Base-by-base conservation (phyloP, 768 basidiomycete genomes). In the Rhodotorula paludigena region DNA sequence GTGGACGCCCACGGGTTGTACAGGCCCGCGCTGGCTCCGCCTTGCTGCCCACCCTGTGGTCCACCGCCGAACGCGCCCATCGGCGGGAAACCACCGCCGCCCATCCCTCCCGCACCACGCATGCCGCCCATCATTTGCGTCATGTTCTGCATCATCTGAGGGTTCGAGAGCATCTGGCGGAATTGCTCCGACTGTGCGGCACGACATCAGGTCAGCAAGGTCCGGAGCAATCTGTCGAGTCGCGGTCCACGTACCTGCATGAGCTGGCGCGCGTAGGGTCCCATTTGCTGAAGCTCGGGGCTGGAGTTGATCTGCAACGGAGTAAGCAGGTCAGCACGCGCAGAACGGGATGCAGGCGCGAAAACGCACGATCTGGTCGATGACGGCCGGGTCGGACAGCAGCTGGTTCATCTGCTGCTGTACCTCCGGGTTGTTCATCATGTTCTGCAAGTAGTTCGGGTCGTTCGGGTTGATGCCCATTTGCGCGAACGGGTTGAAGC, bases 401-500 rank as follows among this genome's bases (percentile, higher is more conserved):
- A 92, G 83, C 21, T 81, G 76, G 14, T 87, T 85, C 89, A 99
- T 94, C 78, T 92, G 89, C 69, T 89, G 85, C 47, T 92, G 78
- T 73, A 93, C 92, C 69, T 89, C 83, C 2, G 79, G 79, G 63
- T 71, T 75, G 59, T 88, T 85, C 82, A 96, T 84, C 88, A 97
- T 87, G 36, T 81, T 81, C 77, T 91, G 87, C 78, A 93, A 89
- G 91, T 74, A 11, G 44, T 64, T 64, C 14, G 54, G 72, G 77
- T 97, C 94, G 73, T 89, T 90, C 8, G 84, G 82, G 76, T 99
- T 99, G 51, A 94, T 57, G 2, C 93, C 94, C 85, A 94, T 86
- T 8, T 87, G 88, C 0, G 87, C 83, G 75, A 99, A 98, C 0
- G 96, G 94, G 74, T 98, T 97, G 77, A 93, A 81, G 44, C 76